Evolutionary conservation across 139 green algal genomes (phyloP), one percentile per base, ranked within the genome.

Genomic region (Eudorina sp.): DNA sequence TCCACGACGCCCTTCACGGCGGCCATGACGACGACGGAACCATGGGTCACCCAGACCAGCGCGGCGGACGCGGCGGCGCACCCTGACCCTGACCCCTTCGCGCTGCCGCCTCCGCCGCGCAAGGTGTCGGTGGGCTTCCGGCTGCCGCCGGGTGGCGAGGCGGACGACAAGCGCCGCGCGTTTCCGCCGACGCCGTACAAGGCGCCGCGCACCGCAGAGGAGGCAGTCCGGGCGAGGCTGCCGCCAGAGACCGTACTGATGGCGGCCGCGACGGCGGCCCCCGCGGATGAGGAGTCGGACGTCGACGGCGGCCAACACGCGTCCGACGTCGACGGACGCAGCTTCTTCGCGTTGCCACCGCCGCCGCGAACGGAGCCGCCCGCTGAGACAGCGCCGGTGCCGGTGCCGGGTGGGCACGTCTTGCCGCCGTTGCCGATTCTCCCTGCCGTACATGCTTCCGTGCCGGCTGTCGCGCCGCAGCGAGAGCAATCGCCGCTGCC

Each of bases 111-210:
- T 41, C 43, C 27, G 0, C 77, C 55, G 5, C 48, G 75, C 13
- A n/a, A 31, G 5, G 31, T 83, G 8, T 75, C 55, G 1, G 58
- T 74, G 58, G 79, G 79, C 38, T 74, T 85, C 41, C 27, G 5
- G 58, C 16, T 74, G 55, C 40, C 58, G 9, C 8, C 40, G 11
- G 27, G 27, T 3, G 75, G 13, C n/a, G 75, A 31, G 75, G 21
- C 11, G 6, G 55, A 74, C 25, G 29, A 74, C 45, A 25, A 83
- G 2, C 18, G 19, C 21, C 62, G 48, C 45, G 46, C 25, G 79
- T 75, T 86, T n/a, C 79, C 60, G 40, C 41, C 79, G 41, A 74
- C 43, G 27, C 79, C 60, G 3, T 62, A 29, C 29, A n/a, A 38
- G 43, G 3, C 41, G 43, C 58, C 79, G 4, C 55, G 41, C 79